A percentile compares a stretch with the other conserved stretches of the same genome.
Conservation (phyloP, 495 filamentous ascomycete genomes). For the Lasiosphaeriaceae sp. region DNA sequence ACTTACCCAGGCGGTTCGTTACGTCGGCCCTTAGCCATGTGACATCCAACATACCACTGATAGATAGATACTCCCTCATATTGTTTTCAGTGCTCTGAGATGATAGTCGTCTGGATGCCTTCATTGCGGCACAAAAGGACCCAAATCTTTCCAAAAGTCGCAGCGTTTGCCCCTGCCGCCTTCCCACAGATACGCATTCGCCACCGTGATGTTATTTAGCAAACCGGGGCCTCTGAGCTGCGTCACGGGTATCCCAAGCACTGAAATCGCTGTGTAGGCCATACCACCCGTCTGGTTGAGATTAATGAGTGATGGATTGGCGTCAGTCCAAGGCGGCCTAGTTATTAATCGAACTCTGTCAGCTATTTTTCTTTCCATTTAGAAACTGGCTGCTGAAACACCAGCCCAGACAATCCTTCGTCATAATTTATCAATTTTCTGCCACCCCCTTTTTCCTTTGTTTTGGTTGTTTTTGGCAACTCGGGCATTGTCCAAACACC, state of each 20-base stretch:
- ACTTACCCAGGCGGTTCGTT: too few relatives aligned
- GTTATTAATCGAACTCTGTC: background rate
- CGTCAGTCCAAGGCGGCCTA: conserved; percentile 31
- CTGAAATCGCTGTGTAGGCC: conserved; percentile 15
- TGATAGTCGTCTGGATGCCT: background rate
- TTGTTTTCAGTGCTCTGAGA: too few relatives aligned
- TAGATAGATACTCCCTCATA: too few relatives aligned
- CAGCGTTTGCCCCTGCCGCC: conserved; percentile 46
- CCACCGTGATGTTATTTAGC: conserved; percentile 19
- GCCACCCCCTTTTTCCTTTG: too few relatives aligned
- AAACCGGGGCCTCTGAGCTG: conserved; percentile 33
- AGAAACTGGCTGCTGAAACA: too few relatives aligned
- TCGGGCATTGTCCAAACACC: background rate
- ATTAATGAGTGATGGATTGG: conserved; percentile 30
- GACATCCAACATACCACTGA: background rate
- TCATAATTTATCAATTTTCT: too few relatives aligned
- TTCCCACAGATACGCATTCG: conserved; percentile 48
- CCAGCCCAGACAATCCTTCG: too few relatives aligned
- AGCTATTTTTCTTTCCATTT: background rate
- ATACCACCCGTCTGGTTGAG: conserved; percentile 44
- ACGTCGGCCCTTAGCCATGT: background rate
- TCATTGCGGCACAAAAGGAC: conserved; percentile 15
- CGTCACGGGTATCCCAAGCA: conserved; percentile 9
- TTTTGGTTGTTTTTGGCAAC: too few relatives aligned
- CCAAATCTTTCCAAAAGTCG: conserved; percentile 44